Evolutionary conservation across 148 eudicot genomes (phyloP).

Genomic region (Pouteria glomerata): DNA sequence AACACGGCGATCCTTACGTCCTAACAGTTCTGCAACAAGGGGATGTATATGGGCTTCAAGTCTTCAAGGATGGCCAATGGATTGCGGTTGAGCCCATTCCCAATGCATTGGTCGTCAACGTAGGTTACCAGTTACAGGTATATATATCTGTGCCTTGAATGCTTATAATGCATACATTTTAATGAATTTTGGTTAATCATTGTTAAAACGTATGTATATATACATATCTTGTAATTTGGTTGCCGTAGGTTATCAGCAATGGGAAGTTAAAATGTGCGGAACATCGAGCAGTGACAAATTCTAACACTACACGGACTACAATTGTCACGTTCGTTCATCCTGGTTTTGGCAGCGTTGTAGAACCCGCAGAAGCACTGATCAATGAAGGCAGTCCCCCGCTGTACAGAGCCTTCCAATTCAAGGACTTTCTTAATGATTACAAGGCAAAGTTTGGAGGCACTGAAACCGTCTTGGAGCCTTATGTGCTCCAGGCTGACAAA

Average conservation of each 20-base stretch:
- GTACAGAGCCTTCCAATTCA: constrained; percentile 22
- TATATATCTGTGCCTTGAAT: constrained; percentile 18
- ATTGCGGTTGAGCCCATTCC: constrained; percentile 46
- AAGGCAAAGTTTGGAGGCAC: not conserved
- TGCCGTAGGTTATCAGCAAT: constrained; percentile 16
- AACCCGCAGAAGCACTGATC: constrained; percentile 32
- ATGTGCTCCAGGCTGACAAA: no score
- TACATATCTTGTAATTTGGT: no score
- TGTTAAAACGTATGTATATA: no score
- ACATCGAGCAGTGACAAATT: constrained; percentile 32
- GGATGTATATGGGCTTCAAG: constrained; percentile 56
- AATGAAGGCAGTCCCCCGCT: constrained; percentile 21
- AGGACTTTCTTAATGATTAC: constrained; percentile 27
- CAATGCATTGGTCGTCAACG: constrained; percentile 47
- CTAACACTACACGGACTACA: constrained; percentile 23
- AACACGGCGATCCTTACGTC: constrained; percentile 50
- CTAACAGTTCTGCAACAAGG: constrained; percentile 48
- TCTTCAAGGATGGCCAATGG: constrained; percentile 51
- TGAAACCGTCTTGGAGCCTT: not conserved
- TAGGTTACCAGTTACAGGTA: constrained; percentile 58
- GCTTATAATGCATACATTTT: no score
- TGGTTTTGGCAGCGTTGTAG: constrained; percentile 13
- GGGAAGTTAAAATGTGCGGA: constrained; percentile 28
- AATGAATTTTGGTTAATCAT: no score
- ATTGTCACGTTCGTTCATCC: constrained; percentile 28